Percentiles rank a stretch among this genome's conserved stretches.
Evolutionary conservation across 257 asterid species (phyloP).

Genomic region (Solanum piurae): DNA sequence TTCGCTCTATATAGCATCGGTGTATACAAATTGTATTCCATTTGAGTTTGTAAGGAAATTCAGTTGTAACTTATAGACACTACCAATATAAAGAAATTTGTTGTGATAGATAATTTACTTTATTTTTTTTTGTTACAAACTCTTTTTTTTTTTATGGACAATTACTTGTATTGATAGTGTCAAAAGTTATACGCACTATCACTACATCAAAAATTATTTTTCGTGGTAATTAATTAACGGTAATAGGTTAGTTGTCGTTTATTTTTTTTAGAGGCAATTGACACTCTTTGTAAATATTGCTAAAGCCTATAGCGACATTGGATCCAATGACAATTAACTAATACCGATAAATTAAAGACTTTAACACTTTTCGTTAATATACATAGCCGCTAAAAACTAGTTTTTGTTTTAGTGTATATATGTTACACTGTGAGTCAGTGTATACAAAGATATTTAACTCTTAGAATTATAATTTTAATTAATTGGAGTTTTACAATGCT

Average conservation of each 20-base stretch:
- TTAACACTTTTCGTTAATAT: no score
- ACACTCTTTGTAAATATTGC: background rate
- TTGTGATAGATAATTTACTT: background rate
- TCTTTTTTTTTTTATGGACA: background rate
- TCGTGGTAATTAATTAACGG: accelerated
- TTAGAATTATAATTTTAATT: background rate
- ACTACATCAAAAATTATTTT: no score
- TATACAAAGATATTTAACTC: background rate
- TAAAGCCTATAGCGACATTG: no score
- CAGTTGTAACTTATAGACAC: background rate
- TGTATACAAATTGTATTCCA: background rate
- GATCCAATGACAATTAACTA: no score
- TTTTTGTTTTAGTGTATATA: background rate
- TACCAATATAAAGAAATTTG: background rate
- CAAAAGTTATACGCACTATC: background rate
- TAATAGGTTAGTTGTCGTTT: accelerated
- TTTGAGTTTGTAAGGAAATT: background rate
- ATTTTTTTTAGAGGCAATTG: no score
- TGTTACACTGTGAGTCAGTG: background rate
- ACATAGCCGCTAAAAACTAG: accelerated
- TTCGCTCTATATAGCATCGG: background rate
- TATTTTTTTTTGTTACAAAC: background rate
- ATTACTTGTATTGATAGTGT: background rate
- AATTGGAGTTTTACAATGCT: background rate
- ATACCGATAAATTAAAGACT: no score